Conservation (phyloP, 2,329 filamentous ascomycete species). For the Colletotrichum cereale region DNA sequence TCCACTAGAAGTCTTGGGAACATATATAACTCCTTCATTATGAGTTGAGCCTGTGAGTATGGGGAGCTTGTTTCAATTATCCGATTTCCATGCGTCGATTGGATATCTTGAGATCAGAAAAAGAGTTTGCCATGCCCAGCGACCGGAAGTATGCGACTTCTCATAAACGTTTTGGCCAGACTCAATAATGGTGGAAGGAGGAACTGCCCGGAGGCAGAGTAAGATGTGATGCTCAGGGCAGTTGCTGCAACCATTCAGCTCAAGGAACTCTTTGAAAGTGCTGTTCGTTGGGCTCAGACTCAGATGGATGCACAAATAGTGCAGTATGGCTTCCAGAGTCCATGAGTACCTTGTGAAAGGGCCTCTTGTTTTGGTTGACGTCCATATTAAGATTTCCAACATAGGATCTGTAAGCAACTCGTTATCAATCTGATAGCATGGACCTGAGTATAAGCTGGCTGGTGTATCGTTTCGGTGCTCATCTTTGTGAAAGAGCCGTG, state of each 20-base stretch:
- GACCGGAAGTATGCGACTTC: constrained; percentile 46
- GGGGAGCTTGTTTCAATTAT: constrained; percentile 48
- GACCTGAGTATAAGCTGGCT: not conserved
- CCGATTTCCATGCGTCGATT: constrained; percentile 49
- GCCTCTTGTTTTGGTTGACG: constrained; percentile 47
- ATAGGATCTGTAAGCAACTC: not conserved
- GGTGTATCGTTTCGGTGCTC: too few species aligned
- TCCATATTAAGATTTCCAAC: constrained; percentile 51
- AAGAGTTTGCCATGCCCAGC: constrained; percentile 51
- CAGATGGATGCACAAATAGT: constrained; percentile 46
- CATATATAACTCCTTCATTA: constrained; percentile 50
- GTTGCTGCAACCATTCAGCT: constrained; percentile 45
- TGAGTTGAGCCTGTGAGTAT: constrained; percentile 47
- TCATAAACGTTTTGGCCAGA: constrained; percentile 48
- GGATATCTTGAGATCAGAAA: constrained; percentile 49
- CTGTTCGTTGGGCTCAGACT: constrained; percentile 45
- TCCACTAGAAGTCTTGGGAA: constrained; percentile 31
- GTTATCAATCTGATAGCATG: not conserved
- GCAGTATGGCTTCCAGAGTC: constrained; percentile 50
- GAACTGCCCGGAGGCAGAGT: constrained; percentile 43
- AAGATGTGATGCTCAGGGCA: constrained; percentile 44
- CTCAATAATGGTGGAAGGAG: constrained; percentile 44
- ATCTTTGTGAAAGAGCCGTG: too few species aligned
- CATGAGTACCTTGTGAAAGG: constrained; percentile 51
- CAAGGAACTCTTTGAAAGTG: constrained; percentile 48